phyloP scores from a whole-genome alignment of 2,329 filamentous ascomycete species.

The Trichoderma sp. region DNA sequence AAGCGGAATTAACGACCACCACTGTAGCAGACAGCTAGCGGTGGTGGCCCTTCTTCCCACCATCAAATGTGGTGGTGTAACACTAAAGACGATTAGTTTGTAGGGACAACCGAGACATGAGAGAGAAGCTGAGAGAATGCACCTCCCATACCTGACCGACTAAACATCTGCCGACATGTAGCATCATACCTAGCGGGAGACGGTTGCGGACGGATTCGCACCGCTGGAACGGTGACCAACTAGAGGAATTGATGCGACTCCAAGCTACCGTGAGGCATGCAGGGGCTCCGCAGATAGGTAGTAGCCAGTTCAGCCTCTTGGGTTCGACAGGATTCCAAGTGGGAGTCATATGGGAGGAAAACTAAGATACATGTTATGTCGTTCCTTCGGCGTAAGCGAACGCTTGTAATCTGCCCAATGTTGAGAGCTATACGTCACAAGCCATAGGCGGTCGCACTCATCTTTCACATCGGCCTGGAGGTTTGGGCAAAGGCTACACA shows the following conservation, averaged over 20 bases:
- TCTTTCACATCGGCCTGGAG: too few relatives aligned
- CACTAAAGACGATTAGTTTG: background rate
- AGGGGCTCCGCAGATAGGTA: background rate
- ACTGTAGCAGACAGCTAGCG: background rate
- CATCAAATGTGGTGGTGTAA: background rate
- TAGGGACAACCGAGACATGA: background rate
- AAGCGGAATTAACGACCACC: slow-evolving; percentile 2
- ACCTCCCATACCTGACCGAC: background rate
- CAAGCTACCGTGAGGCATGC: background rate
- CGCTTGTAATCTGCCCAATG: background rate
- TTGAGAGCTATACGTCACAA: slow-evolving; percentile 18
- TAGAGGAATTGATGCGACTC: too few relatives aligned
- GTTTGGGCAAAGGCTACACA: background rate
- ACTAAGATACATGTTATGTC: background rate
- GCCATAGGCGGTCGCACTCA: background rate
- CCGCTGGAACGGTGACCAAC: background rate
- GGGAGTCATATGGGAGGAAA: background rate
- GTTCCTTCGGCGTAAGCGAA: slow-evolving; percentile 22
- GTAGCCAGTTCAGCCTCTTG: too few relatives aligned
- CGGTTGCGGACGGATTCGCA: background rate
- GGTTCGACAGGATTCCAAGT: background rate
- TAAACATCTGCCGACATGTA: slow-evolving; percentile 5
- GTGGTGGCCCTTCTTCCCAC: too few relatives aligned
- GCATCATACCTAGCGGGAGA: background rate
- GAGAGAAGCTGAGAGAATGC: background rate